Evolutionary conservation across 78 protist species (phyloP), one percentile per base, ranked within the genome.

Genomic region (Pigoraptor vietnamica): DNA sequence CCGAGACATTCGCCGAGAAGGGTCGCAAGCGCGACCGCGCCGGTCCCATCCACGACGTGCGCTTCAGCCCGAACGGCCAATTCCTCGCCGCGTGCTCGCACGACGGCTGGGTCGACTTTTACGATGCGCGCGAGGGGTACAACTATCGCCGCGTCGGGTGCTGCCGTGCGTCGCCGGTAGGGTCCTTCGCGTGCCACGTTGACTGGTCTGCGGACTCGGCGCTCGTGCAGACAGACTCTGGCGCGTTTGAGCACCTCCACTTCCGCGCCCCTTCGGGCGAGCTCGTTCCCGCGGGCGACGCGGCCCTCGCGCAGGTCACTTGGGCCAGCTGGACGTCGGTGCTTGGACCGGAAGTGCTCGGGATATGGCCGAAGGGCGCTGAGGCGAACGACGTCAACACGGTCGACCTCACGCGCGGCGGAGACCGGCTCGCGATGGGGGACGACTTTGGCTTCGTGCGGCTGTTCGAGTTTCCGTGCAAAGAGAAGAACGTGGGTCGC

Each of bases 381-480:
- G 32, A 48, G 79, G 19, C 9, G 79, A 48, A 48, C 79, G 79
- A 48, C 79, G 79, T 90, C 86, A 90, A 90, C 25, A 88, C 56
- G 38, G 82, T 88, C 67, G 48, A 37, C 9, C 9, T 88, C 67
- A n/a, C n/a, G n/a, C n/a, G n/a, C n/a, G 0, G 0, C 55, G 55
- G 81, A 0, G 81, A 84, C 36, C 23, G 87, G 83, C 35, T 96
- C 14, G 95, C 92, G 33, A 92, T 96, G 9, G 95, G 91, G 19
- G 97, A 94, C 37, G 95, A 93, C 87, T 38, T 1, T 0, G 93
- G 95, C 32, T 29, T 40, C 25, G 94, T 96, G 39, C 88, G 84
- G 35, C 88, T 96, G 24, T 92, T 93, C 90, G 84, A 89, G 36
- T 94, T n/a, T 39, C 97, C 97, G 48, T 56, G 92, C 92, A 32